These are phyloP conservation scores for Melastoma malabathricum DNA, from an alignment of 345 rosid species.

Conservation along the genomic window DNA sequence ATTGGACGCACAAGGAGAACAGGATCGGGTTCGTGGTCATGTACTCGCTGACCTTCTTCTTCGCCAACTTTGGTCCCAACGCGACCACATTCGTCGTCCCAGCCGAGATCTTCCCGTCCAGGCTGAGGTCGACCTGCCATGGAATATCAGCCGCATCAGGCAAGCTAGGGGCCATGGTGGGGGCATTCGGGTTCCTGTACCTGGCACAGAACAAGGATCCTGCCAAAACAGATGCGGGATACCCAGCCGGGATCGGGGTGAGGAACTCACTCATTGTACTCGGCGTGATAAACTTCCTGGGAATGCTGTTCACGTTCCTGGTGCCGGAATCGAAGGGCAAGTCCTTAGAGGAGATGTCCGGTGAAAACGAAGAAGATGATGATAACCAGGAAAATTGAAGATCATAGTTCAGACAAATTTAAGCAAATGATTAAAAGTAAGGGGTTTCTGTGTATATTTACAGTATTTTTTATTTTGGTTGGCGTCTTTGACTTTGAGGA, in stretches of 20 bases:
- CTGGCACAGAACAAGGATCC: constrained; percentile 21
- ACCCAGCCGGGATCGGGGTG: constrained; percentile 30
- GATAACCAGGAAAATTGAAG: not conserved
- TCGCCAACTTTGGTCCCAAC: constrained; percentile 32
- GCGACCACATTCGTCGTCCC: constrained; percentile 35
- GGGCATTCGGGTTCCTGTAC: constrained; percentile 27
- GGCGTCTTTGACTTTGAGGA: too few species aligned
- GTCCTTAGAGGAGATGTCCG: constrained; percentile 31
- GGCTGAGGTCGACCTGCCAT: constrained; percentile 32
- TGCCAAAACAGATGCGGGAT: constrained; percentile 27
- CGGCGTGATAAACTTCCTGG: constrained; percentile 20
- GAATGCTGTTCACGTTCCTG: constrained; percentile 20
- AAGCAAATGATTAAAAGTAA: too few species aligned
- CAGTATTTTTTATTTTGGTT: too few species aligned
- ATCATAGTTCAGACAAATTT: too few species aligned
- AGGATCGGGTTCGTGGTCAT: constrained; percentile 24
- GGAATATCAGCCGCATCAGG: constrained; percentile 29
- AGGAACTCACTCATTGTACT: constrained; percentile 22
- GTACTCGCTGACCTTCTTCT: constrained; percentile 31
- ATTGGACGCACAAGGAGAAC: constrained; percentile 27
- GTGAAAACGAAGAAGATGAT: constrained; percentile 17
- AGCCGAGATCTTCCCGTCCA: constrained; percentile 30
- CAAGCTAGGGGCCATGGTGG: constrained; percentile 27
- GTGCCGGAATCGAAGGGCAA: constrained; percentile 33
- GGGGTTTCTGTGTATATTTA: too few species aligned